Base-by-base conservation (phyloP, 768 basidiomycete genomes). In the Kwoniella sp. region DNA sequence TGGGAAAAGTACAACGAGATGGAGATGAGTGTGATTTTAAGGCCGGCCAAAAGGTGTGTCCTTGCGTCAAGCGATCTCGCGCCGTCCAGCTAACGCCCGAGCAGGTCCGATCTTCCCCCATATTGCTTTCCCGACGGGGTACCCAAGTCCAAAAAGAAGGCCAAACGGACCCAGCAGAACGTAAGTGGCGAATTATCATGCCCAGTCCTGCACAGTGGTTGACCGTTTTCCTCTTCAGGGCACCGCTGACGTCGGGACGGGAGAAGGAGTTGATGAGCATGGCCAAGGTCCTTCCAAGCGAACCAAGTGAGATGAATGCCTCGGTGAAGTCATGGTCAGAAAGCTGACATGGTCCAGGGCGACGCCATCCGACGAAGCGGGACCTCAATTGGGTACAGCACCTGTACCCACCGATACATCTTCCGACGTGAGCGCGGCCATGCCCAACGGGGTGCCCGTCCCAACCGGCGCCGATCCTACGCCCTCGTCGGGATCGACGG, bases 1-100 rank as follows among this genome's bases (percentile, higher is more conserved):
- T 98, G 95, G 91, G 93, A 98, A 69, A 86, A 87, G 70, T 98
- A 85, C 62, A 88, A 98, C 54, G 86, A 89, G 62, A 78, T 82
- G 12, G 83, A 82, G 48, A 99, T 99, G 95, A 90, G 91, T 19
- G 87, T 99, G 56, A 82, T 88, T 42, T 86, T 99, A 25, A 84
- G 89, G 42, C 86, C 98, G 71, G 89, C 96, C 69, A 95, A 84
- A 79, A 85, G 84, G 92, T 90, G 52, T 33, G 79, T 63, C 1
- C 6, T 27, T 22, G 20, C 19, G 26, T 34, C 54, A 6, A 47
- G 12, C 5, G 10, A 15, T 47, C 8, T 7, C n/a, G 23, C 12
- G 17, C 17, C 22, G 37, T 8, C 7, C 37, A 39, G 7, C 40
- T 41, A 22, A 23, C 40, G 14, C 9, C 25, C 28, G 11, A n/a